These are phyloP conservation scores for Komagataella populi DNA, from an alignment of 805 yeast species.

Conservation along the genomic window DNA sequence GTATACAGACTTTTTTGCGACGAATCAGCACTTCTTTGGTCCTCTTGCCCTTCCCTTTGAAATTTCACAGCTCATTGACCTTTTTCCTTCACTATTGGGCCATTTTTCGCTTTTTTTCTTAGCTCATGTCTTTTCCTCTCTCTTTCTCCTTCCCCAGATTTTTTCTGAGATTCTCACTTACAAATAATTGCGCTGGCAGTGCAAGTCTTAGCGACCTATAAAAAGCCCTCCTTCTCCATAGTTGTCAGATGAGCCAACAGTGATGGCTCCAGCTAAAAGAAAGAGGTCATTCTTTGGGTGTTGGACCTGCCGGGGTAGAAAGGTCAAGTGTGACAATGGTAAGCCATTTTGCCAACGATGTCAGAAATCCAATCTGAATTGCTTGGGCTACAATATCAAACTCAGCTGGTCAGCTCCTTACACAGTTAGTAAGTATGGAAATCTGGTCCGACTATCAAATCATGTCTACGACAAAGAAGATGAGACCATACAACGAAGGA, in stretches of 20 bases:
- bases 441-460: constrained; percentile 7
- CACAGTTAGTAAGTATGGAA: constrained; percentile 14
- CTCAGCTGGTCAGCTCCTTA: constrained; percentile 32
- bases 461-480: constrained; percentile 3
- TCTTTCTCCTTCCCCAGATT: background rate
- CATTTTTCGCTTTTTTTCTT: background rate
- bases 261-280: constrained; percentile 4
- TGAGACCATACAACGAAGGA: constrained; percentile 25
- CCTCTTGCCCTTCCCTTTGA: no score
- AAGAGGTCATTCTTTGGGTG: constrained; percentile 32
- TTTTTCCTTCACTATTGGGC: no score
- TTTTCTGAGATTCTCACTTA: background rate
- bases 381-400: constrained; percentile 36
- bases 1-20: no score
- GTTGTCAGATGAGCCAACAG: background rate
- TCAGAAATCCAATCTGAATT: constrained; percentile 25
- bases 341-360: constrained; percentile 35
- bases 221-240: background rate
- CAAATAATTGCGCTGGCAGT: background rate
- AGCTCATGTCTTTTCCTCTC: background rate
- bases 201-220: background rate
- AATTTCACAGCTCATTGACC: no score
- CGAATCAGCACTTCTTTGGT: no score
- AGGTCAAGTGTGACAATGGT: constrained; percentile 37
- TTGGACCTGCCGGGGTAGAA: constrained; percentile 39